Conservation (phyloP, 805 yeast genomes). For the Sugiyamaella americana region DNA sequence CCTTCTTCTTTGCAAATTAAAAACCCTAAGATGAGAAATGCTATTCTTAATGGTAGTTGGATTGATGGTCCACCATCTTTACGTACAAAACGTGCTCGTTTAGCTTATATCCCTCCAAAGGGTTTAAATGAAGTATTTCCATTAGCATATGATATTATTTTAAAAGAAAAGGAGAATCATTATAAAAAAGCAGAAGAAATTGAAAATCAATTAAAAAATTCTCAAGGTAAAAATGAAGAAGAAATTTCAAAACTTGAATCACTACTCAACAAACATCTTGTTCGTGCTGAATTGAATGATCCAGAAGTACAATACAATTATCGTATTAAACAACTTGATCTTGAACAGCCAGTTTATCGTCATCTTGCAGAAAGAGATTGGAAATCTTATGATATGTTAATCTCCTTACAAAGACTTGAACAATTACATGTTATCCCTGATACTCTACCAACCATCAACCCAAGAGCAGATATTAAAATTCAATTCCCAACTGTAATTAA, state of each 20-base stretch:
- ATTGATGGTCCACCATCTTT: slow-evolving; percentile 23
- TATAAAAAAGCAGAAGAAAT: slow-evolving; percentile 39
- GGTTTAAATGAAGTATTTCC: slow-evolving; percentile 70
- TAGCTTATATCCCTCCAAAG: slow-evolving; percentile 57
- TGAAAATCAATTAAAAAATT: slow-evolving; percentile 26
- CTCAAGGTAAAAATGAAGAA: slow-evolving; percentile 19
- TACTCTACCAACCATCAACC: slow-evolving; percentile 82
- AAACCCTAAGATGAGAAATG: slow-evolving; percentile 17
- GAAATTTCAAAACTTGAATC: slow-evolving; percentile 21
- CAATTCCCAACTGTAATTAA: slow-evolving; percentile 60
- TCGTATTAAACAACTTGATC: slow-evolving; percentile 47
- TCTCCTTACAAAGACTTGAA: slow-evolving; percentile 89
- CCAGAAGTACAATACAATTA: slow-evolving; percentile 81
- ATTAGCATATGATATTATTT: slow-evolving; percentile 54
- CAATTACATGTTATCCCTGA: slow-evolving; percentile 83
- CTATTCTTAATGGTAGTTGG: slow-evolving; percentile 22
- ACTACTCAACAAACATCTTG: slow-evolving; percentile 32
- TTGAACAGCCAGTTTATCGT: slow-evolving; percentile 75
- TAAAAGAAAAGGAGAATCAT: slow-evolving; percentile 41
- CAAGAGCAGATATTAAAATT: slow-evolving; percentile 66
- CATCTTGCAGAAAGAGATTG: slow-evolving; percentile 61
- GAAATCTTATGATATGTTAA: slow-evolving; percentile 64
- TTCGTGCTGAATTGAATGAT: slow-evolving; percentile 64
- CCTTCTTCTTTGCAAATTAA: slow-evolving; percentile 11
- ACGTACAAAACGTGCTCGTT: slow-evolving; percentile 16